Evolutionary conservation across 208 protist species (phyloP).

Genomic region (Kentomonas sorsogonicus): DNA sequence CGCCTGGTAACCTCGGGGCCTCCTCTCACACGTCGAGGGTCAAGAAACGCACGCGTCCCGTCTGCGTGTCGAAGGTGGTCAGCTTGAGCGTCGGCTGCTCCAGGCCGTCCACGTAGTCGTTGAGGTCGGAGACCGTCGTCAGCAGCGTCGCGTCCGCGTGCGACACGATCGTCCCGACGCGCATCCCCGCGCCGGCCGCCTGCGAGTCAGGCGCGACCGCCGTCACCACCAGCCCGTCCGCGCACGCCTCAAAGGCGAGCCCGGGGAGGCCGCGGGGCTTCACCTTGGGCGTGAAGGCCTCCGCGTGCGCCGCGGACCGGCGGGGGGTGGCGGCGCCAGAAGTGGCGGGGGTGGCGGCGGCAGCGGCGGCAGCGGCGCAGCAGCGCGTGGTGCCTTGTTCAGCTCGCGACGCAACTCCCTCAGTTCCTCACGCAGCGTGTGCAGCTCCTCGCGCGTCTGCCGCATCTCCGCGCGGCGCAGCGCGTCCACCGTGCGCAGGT

Average conservation of each 20-base stretch:
- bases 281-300: background rate
- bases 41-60: constrained; percentile 32
- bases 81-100: constrained; percentile 24
- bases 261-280: background rate
- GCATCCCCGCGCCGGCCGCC: constrained; percentile 19
- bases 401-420: constrained; percentile 14
- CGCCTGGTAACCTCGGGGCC: background rate
- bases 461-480: background rate
- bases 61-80: constrained; percentile 46
- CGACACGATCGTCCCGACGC: constrained; percentile 39
- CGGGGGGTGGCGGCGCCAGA: background rate
- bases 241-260: background rate
- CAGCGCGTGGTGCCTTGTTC: no score
- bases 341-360: background rate
- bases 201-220: constrained; percentile 21
- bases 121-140: constrained; percentile 17
- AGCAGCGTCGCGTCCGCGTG: constrained; percentile 37
- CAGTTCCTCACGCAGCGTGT: constrained; percentile 19
- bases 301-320: background rate
- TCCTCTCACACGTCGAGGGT: constrained; percentile 16
- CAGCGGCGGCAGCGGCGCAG: background rate
- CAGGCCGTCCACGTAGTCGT: constrained; percentile 18
- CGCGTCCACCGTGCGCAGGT: constrained; percentile 13
- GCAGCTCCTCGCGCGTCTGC: constrained; percentile 6
- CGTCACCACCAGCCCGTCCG: constrained; percentile 40